A percentile compares a stretch with the other conserved stretches of the same genome.
Evolutionary conservation across 1,139 yeast species (phyloP).

Genomic region (Suhomyces wounanorum): DNA sequence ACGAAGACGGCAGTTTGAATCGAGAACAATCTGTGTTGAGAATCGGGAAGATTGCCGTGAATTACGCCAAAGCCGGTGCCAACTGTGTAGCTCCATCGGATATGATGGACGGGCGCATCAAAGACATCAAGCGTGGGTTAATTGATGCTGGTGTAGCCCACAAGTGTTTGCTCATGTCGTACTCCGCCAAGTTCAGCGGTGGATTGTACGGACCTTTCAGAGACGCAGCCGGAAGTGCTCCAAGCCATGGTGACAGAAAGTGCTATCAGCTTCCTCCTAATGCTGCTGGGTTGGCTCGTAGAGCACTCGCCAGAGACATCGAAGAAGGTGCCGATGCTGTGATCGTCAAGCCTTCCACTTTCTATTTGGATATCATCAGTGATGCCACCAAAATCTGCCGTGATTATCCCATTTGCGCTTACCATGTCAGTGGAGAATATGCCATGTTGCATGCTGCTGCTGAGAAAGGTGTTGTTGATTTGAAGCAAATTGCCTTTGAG

Average conservation of each 20-base stretch:
- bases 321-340: slow-evolving; percentile 95
- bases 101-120: slow-evolving; percentile 95
- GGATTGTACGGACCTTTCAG: slow-evolving; percentile 94
- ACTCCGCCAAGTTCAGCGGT: slow-evolving; percentile 92
- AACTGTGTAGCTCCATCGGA: slow-evolving; percentile 96
- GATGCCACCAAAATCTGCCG: slow-evolving; percentile 83
- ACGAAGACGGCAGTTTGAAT: slow-evolving; percentile 83
- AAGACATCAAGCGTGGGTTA: slow-evolving; percentile 83
- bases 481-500: slow-evolving; percentile 88
- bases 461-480: slow-evolving; percentile 88
- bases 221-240: slow-evolving; percentile 94
- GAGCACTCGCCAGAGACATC: slow-evolving; percentile 85
- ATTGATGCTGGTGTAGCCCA: slow-evolving; percentile 86
- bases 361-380: slow-evolving; percentile 84
- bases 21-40: slow-evolving; percentile 76
- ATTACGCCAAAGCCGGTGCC: slow-evolving; percentile 95
- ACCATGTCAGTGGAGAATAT: slow-evolving; percentile 96
- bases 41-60: slow-evolving; percentile 92
- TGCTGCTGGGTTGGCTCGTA: slow-evolving; percentile 89
- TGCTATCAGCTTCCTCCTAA: slow-evolving; percentile 93
- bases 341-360: slow-evolving; percentile 96
- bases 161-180: slow-evolving; percentile 86
- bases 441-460: slow-evolving; percentile 99
- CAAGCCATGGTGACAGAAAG: slow-evolving; percentile 88
- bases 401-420: slow-evolving; percentile 89